Evolutionary conservation across 805 yeast genomes (phyloP).

Genomic region (Vanderwaltozyma yarrowii): DNA sequence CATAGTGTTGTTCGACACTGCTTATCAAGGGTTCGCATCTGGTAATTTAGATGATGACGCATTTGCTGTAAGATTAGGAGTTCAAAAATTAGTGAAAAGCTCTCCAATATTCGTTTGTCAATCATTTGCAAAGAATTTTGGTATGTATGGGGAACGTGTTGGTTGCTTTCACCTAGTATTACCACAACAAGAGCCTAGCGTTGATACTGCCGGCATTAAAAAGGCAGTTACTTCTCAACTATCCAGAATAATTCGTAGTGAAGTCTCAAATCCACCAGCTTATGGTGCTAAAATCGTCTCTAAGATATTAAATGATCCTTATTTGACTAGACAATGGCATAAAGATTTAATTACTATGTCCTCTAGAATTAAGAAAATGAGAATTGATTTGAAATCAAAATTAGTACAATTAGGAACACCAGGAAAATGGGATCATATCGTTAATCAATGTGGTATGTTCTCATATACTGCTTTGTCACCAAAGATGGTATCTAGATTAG

Average conservation of each 20-base stretch:
- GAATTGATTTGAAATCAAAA: conserved; percentile 51
- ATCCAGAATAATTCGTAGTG: conserved; percentile 65
- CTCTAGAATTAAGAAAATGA: conserved; percentile 70
- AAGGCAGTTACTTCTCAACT: conserved; percentile 66
- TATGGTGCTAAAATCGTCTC: conserved; percentile 91
- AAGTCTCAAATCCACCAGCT: conserved; percentile 89
- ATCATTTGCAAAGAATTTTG: conserved; percentile 93
- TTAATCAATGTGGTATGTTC: conserved; percentile 91
- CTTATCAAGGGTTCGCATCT: conserved; percentile 95
- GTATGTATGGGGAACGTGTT: conserved; percentile 95
- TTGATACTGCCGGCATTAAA: conserved; percentile 33
- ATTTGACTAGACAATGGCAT: conserved; percentile 69
- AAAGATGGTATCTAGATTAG: conserved; percentile 69
- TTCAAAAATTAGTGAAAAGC: conserved; percentile 34
- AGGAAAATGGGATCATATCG: conserved; percentile 88
- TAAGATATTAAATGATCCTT: conserved; percentile 56
- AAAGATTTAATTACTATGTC: conserved; percentile 81
- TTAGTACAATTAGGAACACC: conserved; percentile 64
- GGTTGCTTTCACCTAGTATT: conserved; percentile 81
- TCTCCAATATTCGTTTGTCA: conserved; percentile 74
- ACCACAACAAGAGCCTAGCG: conserved; percentile 27
- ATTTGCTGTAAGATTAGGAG: conserved; percentile 58
- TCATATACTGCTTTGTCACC: conserved; percentile 81
- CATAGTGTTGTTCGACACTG: conserved; percentile 82
- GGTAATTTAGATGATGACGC: conserved; percentile 81